These are phyloP conservation scores for Aspergillus sp. DNA, from an alignment of 2,329 filamentous ascomycete species.

Conservation along the genomic window DNA sequence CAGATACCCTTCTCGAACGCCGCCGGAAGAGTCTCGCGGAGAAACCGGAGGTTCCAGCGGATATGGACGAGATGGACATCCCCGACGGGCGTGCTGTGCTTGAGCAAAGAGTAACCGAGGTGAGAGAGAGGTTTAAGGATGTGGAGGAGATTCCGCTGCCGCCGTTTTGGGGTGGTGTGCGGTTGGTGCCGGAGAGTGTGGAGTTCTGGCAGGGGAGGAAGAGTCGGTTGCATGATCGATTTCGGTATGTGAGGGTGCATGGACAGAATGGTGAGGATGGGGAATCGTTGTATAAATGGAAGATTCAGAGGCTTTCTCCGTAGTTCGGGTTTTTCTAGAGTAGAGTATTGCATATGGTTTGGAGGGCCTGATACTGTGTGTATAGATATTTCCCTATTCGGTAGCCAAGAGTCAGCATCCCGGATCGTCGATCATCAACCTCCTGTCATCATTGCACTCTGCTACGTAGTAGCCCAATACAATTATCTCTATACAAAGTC, in stretches of 20 bases:
- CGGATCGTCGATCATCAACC: background rate
- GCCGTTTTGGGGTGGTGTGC: conserved; percentile 87
- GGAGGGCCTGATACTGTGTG: background rate
- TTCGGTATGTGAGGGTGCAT: conserved; percentile 69
- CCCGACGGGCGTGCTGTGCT: conserved; percentile 68
- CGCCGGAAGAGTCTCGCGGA: conserved; percentile 18
- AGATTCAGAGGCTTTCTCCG: conserved; percentile 35
- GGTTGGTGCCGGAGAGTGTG: conserved; percentile 74
- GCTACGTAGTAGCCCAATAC: background rate
- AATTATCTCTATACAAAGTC: background rate
- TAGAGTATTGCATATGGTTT: background rate
- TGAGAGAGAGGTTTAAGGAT: conserved; percentile 67
- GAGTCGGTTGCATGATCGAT: conserved; percentile 88
- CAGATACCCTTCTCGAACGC: conserved; percentile 16
- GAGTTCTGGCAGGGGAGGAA: conserved; percentile 96
- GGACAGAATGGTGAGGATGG: conserved; percentile 44
- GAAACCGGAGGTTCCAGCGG: conserved; percentile 16
- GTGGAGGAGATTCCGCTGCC: conserved; percentile 79
- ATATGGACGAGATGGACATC: conserved; percentile 30
- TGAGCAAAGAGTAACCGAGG: conserved; percentile 69
- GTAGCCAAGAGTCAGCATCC: conserved; percentile 3
- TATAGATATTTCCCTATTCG: conserved; percentile 5
- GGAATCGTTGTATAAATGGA: conserved; percentile 39
- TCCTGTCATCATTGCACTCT: too few species aligned
- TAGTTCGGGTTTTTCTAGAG: conserved; percentile 10